Evolutionary conservation across 768 basidiomycete species (phyloP).

Genomic region (Boletus subparvulus): DNA sequence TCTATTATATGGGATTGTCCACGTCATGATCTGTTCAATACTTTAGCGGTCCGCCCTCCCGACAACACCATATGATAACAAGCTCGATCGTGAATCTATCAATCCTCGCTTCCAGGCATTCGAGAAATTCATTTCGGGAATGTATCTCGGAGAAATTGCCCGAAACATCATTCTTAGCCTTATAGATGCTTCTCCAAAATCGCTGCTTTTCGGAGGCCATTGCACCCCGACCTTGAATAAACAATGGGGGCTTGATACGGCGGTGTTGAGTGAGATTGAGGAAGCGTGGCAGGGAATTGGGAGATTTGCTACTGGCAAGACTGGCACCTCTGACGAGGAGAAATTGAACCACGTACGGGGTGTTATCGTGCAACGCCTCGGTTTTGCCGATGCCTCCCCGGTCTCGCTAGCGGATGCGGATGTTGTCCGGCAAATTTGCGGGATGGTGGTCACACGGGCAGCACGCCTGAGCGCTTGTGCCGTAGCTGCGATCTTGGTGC

Average conservation of each 20-base stretch:
- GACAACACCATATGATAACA: constrained; percentile 86
- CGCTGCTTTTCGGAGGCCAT: constrained; percentile 79
- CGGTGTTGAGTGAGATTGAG: constrained; percentile 85
- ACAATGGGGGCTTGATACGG: constrained; percentile 94
- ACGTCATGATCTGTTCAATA: constrained; percentile 1
- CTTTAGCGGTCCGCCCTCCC: constrained; percentile 77
- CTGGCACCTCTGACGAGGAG: constrained; percentile 11
- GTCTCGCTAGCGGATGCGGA: constrained; percentile 64
- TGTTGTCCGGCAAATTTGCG: constrained; percentile 79
- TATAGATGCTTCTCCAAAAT: constrained; percentile 68
- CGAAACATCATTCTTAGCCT: constrained; percentile 83
- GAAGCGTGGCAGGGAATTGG: constrained; percentile 62
- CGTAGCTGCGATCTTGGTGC: constrained; percentile 79
- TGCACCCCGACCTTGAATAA: constrained; percentile 72
- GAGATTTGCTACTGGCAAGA: constrained; percentile 27
- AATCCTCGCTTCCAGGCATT: constrained; percentile 92
- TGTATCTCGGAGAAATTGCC: constrained; percentile 96
- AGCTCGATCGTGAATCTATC: constrained; percentile 89
- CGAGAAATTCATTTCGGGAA: constrained; percentile 98
- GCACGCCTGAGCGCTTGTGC: constrained; percentile 84
- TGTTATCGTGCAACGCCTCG: constrained; percentile 63
- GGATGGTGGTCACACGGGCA: constrained; percentile 77
- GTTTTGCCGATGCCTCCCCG: constrained; percentile 48
- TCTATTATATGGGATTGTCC: not conserved
- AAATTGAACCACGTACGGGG: constrained; percentile 56